A percentile compares a stretch with the other conserved stretches of the same genome.
Evolutionary conservation across 148 eudicot genomes (phyloP).

Genomic region (Pharnaceum exiguum): DNA sequence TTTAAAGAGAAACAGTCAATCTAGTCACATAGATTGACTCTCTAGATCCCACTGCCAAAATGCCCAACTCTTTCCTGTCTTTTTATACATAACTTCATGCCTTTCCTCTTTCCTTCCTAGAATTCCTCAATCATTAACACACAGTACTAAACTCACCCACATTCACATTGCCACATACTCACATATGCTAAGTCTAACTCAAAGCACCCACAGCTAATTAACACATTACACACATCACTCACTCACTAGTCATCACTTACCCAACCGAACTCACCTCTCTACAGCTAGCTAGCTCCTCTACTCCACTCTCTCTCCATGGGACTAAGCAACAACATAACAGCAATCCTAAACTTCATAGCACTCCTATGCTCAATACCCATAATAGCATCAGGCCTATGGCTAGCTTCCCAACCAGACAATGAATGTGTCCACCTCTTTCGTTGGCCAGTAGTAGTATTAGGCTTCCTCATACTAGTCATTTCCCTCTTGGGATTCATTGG

Average conservation of each 20-base stretch:
- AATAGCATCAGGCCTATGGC: slow-evolving; percentile 83
- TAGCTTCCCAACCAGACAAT: slow-evolving; percentile 83
- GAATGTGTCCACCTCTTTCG: slow-evolving; percentile 79
- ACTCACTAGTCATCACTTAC: neutral
- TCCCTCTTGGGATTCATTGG: slow-evolving; percentile 71
- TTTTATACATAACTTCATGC: too few relatives aligned
- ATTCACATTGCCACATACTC: too few relatives aligned
- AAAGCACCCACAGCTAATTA: too few relatives aligned
- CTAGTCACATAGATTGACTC: too few relatives aligned
- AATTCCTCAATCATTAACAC: too few relatives aligned
- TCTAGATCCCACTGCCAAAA: too few relatives aligned
- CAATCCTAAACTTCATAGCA: slow-evolving; percentile 76
- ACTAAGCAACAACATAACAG: slow-evolving; percentile 85
- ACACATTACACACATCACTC: neutral
- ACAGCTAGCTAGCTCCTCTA: neutral
- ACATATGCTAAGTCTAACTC: too few relatives aligned
- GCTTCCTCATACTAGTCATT: slow-evolving; percentile 50
- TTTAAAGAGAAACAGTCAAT: too few relatives aligned
- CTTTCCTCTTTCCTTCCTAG: too few relatives aligned
- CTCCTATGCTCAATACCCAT: slow-evolving; percentile 81
- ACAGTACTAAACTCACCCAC: too few relatives aligned
- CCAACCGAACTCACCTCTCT: neutral
- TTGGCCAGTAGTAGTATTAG: slow-evolving; percentile 65
- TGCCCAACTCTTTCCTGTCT: too few relatives aligned
- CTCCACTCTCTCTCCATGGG: slow-evolving; percentile 37